Conservation (phyloP, 441 rosid species). For the Populus hybrid region DNA sequence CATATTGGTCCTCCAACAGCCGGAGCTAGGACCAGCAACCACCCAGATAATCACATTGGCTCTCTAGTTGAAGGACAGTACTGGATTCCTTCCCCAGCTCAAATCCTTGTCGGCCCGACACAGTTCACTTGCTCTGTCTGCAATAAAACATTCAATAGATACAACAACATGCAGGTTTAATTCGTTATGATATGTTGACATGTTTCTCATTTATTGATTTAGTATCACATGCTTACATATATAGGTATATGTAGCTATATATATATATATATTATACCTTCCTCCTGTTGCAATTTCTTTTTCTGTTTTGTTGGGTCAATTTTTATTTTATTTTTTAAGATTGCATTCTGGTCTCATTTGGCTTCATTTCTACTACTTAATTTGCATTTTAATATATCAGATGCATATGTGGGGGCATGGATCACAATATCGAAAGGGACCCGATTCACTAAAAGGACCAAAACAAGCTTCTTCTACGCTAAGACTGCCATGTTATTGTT, state of each 20-base stretch:
- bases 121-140: constrained; percentile 90
- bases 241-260: too few relatives aligned
- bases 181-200: background rate
- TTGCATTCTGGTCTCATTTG: background rate
- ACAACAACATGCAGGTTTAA: constrained; percentile 85
- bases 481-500: constrained; percentile 83
- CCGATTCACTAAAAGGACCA: constrained; percentile 76
- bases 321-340: background rate
- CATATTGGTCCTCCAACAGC: constrained; percentile 50
- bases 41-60: constrained; percentile 25
- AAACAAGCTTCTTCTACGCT: constrained; percentile 62
- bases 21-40: constrained; percentile 23
- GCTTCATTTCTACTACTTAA: background rate
- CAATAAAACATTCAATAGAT: constrained; percentile 80
- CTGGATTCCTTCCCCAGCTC: constrained; percentile 85
- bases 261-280: background rate
- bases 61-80: constrained; percentile 50
- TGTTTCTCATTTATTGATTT: background rate
- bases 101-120: constrained; percentile 85
- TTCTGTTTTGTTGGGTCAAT: background rate
- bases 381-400: constrained; percentile 27
- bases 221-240: background rate
- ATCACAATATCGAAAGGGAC: constrained; percentile 77
- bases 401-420: constrained; percentile 99
- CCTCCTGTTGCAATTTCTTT: background rate